Conservation (phyloP, 768 basidiomycete genomes). For the Podaxis sp. region DNA sequence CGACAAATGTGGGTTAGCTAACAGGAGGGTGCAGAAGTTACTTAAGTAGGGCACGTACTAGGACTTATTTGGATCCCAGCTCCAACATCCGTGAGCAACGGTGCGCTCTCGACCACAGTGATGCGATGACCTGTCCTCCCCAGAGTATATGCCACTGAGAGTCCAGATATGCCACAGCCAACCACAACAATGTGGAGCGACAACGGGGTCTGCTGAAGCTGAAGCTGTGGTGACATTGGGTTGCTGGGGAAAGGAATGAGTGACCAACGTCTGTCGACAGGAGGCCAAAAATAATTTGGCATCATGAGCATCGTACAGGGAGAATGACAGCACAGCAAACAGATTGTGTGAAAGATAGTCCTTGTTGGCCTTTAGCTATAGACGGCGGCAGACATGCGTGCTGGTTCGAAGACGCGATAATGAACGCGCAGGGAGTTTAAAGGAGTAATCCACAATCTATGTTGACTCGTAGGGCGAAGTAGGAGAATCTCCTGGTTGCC, state of each 20-base stretch:
- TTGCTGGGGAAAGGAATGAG: neutral
- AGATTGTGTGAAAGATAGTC: neutral
- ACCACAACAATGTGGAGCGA: slow-evolving; percentile 38
- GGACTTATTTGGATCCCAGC: slow-evolving; percentile 50
- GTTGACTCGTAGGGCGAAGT: too few species aligned
- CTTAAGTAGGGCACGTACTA: slow-evolving; percentile 16
- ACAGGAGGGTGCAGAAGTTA: neutral
- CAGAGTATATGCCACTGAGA: slow-evolving; percentile 44
- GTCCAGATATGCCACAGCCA: slow-evolving; percentile 52
- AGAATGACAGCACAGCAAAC: too few species aligned
- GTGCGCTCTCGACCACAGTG: slow-evolving; percentile 45
- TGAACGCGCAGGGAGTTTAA: too few species aligned
- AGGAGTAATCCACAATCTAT: too few species aligned
- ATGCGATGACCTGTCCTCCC: slow-evolving; percentile 48
- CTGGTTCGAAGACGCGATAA: too few species aligned
- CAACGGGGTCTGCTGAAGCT: neutral
- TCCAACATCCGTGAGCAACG: slow-evolving; percentile 41
- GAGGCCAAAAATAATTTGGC: too few species aligned
- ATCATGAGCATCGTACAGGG: neutral
- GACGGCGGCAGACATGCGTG: too few species aligned
- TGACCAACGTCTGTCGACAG: neutral
- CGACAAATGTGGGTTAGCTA: neutral
- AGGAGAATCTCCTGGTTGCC: too few species aligned
- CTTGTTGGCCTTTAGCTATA: too few species aligned
- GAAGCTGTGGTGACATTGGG: neutral